These are phyloP conservation scores for Mesembryanthemum crystallinum DNA, from an alignment of 148 eudicot species.

Conservation along the genomic window DNA sequence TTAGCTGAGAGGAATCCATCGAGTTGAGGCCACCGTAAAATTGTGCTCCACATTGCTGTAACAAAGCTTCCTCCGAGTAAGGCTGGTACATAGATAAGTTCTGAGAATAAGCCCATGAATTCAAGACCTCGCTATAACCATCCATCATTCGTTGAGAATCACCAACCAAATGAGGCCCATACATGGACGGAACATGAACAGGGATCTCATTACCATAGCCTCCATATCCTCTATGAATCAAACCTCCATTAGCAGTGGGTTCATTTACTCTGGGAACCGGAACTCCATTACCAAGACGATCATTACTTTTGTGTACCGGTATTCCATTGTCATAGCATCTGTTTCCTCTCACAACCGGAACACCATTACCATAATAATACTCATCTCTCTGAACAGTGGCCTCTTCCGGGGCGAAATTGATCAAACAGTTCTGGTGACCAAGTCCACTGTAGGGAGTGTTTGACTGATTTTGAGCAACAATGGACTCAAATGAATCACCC, in stretches of 20 bases:
- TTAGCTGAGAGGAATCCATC: constrained; percentile 26
- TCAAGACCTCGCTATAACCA: constrained; percentile 14
- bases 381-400: constrained; percentile 22
- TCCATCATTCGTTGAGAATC: constrained; percentile 27
- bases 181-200: constrained; percentile 18
- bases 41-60: constrained; percentile 25
- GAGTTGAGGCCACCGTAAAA: constrained; percentile 26
- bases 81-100: constrained; percentile 21
- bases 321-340: constrained; percentile 11
- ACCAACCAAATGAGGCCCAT: constrained; percentile 23
- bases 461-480: constrained; percentile 28
- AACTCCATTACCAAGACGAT: constrained; percentile 10
- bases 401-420: constrained; percentile 28
- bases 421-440: constrained; percentile 22
- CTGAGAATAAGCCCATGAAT: constrained; percentile 22
- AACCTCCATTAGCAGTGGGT: constrained; percentile 10
- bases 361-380: constrained; percentile 16
- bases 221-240: constrained; percentile 12
- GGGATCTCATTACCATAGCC: constrained; percentile 18
- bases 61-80: constrained; percentile 23
- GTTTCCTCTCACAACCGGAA: constrained; percentile 18
- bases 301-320: constrained; percentile 5
- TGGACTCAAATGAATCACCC: constrained; percentile 28
- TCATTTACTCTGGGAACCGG: constrained; percentile 10
- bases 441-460: constrained; percentile 24